Conservation (phyloP, 164 flowering plant genomes). For the Taxillus chinensis region DNA sequence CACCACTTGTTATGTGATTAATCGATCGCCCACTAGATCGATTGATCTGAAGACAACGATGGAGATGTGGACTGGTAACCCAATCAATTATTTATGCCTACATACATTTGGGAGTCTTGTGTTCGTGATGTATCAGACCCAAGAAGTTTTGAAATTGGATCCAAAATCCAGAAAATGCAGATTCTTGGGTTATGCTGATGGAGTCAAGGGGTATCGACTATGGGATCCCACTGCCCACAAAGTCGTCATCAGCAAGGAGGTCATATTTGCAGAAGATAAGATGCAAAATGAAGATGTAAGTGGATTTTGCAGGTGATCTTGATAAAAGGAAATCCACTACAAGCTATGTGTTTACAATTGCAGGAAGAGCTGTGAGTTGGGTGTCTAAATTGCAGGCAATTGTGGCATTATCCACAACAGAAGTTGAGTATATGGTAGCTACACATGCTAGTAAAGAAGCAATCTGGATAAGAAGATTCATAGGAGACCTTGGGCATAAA, state of each 20-base stretch:
- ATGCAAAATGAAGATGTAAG: conserved; percentile 2
- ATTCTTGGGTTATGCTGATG: conserved; percentile 7
- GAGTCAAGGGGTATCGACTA: conserved; percentile 9
- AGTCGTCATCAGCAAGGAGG: conserved; percentile 9
- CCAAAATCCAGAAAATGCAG: conserved; percentile 15
- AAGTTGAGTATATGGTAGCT: too few relatives aligned
- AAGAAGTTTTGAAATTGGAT: conserved; percentile 18
- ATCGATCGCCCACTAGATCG: conserved; percentile 8
- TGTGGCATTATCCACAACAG: too few relatives aligned
- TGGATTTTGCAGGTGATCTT: background rate
- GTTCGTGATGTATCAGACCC: conserved; percentile 14
- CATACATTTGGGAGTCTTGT: conserved; percentile 10
- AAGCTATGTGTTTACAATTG: conserved; percentile 3
- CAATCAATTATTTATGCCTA: background rate
- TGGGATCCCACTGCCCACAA: conserved; percentile 12
- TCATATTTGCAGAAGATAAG: conserved; percentile 9
- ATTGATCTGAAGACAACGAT: conserved; percentile 13
- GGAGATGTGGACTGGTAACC: background rate
- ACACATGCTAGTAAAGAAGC: too few relatives aligned
- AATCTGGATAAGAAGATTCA: too few relatives aligned
- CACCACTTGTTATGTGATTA: conserved; percentile 7
- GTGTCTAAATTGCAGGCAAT: too few relatives aligned
- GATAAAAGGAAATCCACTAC: conserved; percentile 6
- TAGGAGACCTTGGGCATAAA: too few relatives aligned
- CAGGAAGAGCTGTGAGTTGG: background rate